phyloP scores from a whole-genome alignment of 805 yeast species.

The Metschnikowia lachancei region DNA sequence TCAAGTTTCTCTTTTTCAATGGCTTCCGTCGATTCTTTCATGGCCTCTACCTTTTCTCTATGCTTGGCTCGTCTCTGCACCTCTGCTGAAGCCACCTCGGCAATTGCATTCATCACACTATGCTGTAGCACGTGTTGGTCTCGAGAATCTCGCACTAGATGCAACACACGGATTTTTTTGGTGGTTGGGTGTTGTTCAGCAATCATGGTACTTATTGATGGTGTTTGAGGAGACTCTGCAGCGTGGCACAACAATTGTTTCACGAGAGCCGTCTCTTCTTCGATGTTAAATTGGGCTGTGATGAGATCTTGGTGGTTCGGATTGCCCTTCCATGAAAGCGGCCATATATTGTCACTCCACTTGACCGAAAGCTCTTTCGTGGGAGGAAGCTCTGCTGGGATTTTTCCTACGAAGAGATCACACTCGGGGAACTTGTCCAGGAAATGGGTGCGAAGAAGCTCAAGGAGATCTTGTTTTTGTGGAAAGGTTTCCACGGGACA shows the following conservation, averaged over 20 bases:
- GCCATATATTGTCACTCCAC: constrained; percentile 81
- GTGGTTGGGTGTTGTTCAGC: constrained; percentile 52
- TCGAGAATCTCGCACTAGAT: constrained; percentile 40
- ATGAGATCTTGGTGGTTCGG: constrained; percentile 71
- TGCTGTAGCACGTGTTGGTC: constrained; percentile 59
- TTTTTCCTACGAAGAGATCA: constrained; percentile 15
- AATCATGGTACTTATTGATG: constrained; percentile 59
- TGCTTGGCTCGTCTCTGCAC: constrained; percentile 31
- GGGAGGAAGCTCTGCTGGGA: constrained; percentile 66
- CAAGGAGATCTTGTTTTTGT: constrained; percentile 22
- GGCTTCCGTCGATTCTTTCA: no score
- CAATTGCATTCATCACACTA: constrained; percentile 71
- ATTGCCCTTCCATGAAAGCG: constrained; percentile 90
- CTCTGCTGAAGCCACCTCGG: constrained; percentile 58
- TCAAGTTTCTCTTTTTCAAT: no score
- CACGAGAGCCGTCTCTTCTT: constrained; percentile 33
- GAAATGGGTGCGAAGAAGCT: constrained; percentile 20
- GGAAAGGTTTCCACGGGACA: constrained; percentile 42
- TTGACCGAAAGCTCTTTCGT: constrained; percentile 60
- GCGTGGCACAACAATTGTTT: constrained; percentile 12
- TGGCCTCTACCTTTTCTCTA: no score
- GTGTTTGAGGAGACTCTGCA: neutral
- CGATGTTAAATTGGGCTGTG: constrained; percentile 50
- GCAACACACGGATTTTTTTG: constrained; percentile 28
- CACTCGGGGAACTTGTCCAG: constrained; percentile 12